A percentile compares a stretch with the other conserved stretches of the same genome.
These are phyloP conservation scores for Adansonia rubrostipa DNA, from an alignment of 441 rosid genomes.

Conservation along the genomic window DNA sequence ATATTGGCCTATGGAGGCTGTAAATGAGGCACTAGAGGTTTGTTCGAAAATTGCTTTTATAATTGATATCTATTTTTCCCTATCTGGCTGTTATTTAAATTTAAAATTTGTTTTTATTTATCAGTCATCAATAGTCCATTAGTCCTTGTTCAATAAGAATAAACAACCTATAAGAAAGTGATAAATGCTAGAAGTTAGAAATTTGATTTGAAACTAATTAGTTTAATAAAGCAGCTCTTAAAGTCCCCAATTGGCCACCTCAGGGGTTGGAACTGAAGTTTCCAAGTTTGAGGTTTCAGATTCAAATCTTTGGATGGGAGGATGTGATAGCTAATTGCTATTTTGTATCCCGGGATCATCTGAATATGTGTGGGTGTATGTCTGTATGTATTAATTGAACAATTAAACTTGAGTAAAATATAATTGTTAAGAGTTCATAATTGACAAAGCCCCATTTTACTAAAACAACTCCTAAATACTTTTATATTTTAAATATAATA, in stretches of 20 bases:
- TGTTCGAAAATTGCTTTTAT: conserved; percentile 25
- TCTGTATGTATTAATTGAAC: neutral
- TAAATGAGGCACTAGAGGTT: conserved; percentile 75
- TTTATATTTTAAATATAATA: neutral
- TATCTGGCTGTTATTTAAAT: neutral
- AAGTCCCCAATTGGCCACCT: neutral
- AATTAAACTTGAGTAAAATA: neutral
- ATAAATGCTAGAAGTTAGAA: neutral
- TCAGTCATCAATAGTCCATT: neutral
- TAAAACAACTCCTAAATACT: neutral
- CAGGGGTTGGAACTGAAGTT: neutral
- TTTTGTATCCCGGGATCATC: neutral
- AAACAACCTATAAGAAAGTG: neutral
- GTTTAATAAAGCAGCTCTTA: neutral
- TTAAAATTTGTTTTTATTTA: neutral
- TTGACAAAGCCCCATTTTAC: neutral
- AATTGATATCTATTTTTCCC: neutral
- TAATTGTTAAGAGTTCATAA: neutral
- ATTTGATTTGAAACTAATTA: neutral
- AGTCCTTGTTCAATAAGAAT: neutral
- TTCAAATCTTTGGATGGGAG: neutral
- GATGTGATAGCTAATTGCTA: neutral
- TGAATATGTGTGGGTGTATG: neutral
- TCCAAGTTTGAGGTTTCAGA: neutral
- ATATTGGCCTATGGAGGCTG: conserved; percentile 66